Evolutionary conservation across 495 filamentous ascomycete genomes (phyloP), one percentile per base, ranked within the genome.

Genomic region (Cladorrhinum samala): DNA sequence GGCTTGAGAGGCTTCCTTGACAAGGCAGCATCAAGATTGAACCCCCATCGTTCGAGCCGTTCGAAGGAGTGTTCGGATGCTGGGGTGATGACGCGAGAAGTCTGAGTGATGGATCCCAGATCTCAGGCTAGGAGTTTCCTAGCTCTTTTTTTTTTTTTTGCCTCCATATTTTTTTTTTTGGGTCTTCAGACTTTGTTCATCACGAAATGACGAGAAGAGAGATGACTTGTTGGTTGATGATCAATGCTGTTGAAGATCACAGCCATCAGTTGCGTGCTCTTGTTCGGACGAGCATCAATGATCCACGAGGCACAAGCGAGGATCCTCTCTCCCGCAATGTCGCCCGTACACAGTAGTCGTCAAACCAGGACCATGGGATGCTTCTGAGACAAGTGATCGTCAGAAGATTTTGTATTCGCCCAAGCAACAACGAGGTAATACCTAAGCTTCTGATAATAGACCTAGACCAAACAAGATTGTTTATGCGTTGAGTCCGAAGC

Each of bases 381-480:
- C 2, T 13, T 40, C 46, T 54, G 63, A 63, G 57, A 60, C 57
- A 52, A 38, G 24, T 50, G 56, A 62, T 64, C 48, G 47, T 40
- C 58, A n/a, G 43, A 37, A 21, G 19, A 50, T 24, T 53, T 18
- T 21, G 30, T 44, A 20, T 24, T 7, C 30, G 30, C 30, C 14
- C 30, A 7, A 7, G 14, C 14, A 7, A 37, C 6, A 14, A 37
- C 14, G 30, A 7, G 6, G 11, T 23, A 47, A n/a, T 46, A 16
- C 43, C 25, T 9, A 17, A 21, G 23, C 14, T 14, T 46, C 16
- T 25, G 24, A 33, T 47, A 30, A 47, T 47, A 47, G 14, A 6
- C 45, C 45, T 20, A 47, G 11, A 41, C 17, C 17, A 18, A 36
- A 42, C 25, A 36, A 43, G 17, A n/a, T 17, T 50, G 2, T 52